Percentiles rank a stretch among this genome's conserved stretches.
Evolutionary conservation across 495 filamentous ascomycete genomes (phyloP).

Genomic region (Astrocystis sublimbata): DNA sequence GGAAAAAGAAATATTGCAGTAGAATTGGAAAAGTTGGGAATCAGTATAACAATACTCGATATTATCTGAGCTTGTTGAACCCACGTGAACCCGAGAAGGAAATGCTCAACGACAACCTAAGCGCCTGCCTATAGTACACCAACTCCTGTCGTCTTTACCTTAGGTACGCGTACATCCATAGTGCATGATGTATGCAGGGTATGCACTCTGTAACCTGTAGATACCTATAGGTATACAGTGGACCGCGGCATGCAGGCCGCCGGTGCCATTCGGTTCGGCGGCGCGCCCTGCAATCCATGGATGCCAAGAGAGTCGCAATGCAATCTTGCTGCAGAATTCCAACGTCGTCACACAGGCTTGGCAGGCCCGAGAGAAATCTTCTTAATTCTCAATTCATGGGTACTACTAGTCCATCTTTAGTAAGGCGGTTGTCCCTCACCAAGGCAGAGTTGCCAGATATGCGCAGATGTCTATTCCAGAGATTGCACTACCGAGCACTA

Average conservation of each 20-base stretch:
- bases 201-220: not conserved
- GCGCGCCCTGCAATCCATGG: not conserved
- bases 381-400: no score
- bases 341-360: conserved; percentile 18
- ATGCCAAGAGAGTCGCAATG: conserved; percentile 20
- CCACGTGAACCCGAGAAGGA: no score
- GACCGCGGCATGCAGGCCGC: not conserved
- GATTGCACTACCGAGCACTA: no score
- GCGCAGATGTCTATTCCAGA: no score
- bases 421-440: no score
- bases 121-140: not conserved
- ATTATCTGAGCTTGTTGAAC: no score
- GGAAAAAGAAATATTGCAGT: not conserved
- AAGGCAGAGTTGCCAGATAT: no score
- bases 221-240: conserved; percentile 6
- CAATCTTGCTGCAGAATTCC: conserved; percentile 17
- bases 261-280: conserved; percentile 10
- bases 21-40: conserved; percentile 3
- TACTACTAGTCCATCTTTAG: no score
- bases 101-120: not conserved
- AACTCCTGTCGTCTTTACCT: no score
- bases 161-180: not conserved
- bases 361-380: no score
- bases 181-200: not conserved
- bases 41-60: not conserved